Evolutionary conservation across 306 rosid species (phyloP), one percentile per base, ranked within the genome.

Genomic region (Cucumis melo): DNA sequence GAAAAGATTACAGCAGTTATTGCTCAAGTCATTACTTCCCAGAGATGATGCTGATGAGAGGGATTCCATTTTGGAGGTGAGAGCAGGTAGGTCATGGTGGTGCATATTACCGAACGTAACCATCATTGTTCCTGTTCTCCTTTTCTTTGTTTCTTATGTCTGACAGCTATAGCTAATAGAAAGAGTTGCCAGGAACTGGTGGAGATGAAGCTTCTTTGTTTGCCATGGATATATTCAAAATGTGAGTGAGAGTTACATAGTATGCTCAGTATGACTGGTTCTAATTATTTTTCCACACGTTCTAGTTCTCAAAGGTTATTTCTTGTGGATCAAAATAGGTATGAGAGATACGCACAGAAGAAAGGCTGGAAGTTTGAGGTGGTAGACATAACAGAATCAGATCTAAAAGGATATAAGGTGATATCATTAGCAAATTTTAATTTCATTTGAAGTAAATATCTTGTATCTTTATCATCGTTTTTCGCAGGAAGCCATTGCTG

Each of bases 1-100:
- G 87, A 86, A 76, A 73, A 85, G 86, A 76, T 79, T 91, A 67
- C 96, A 88, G 73, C 85, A 76, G 54, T 75, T 81, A 80, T 81
- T 93, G 77, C 82, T 93, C 77, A 93, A 87, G 80, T 87, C 87
- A 19, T 84, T 93, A 59, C 98, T 93, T 85, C 97, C 97, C 36
- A 89, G 87, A 84, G 98, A 93, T 61, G 98, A 91, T 80, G 97
- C 98, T 58, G 92, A 93, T 85, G 97, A 89, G 85, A 91, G 97
- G 86, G 97, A 90, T 84, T 89, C 88, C 87, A 91, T 93, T 79
- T 84, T 91, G 87, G 98, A 93, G 88, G 97, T 93, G 73, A 88
- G 98, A 86, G 97, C 98, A 89, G 98, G 98, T 93, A 89, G 98
- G 98, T 89, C 83, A 27, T 27, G 29, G 76, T 8, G 41, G 67